Evolutionary conservation across 2,329 filamentous ascomycete species (phyloP).

Genomic region (Pseudogymnoascus sp.): DNA sequence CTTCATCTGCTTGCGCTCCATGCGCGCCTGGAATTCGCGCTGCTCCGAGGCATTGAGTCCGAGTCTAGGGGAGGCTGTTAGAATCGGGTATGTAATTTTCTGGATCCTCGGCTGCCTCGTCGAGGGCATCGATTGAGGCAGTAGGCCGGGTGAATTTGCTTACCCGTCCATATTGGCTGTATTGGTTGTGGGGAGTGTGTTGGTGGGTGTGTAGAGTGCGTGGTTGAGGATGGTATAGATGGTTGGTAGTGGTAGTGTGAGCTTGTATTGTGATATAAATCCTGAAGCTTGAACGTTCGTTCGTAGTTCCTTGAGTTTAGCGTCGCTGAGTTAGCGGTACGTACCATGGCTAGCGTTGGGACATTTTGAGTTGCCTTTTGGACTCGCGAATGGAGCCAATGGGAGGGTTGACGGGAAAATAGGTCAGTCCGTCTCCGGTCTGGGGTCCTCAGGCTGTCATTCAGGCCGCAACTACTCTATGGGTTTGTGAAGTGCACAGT

Average conservation of each 20-base stretch:
- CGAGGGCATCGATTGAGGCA: not conserved
- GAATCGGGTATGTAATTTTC: slow-evolving; percentile 2
- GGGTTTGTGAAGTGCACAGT: no score
- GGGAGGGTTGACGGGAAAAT: not conserved
- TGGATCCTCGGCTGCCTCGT: not conserved
- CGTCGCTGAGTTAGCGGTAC: not conserved
- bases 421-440: not conserved
- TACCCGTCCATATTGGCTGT: slow-evolving; percentile 37
- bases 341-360: not conserved
- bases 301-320: not conserved
- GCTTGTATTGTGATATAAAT: slow-evolving; percentile 6
- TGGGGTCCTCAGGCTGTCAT: not conserved
- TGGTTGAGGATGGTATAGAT: not conserved
- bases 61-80: slow-evolving; percentile 13
- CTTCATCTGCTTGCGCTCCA: slow-evolving; percentile 98
- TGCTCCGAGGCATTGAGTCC: slow-evolving; percentile 55
- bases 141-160: slow-evolving; percentile 10
- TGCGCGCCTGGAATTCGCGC: slow-evolving; percentile 85
- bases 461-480: not conserved
- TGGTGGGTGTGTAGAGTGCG: not conserved
- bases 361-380: not conserved
- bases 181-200: not conserved
- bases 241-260: not conserved
- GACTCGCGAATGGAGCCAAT: not conserved
- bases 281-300: slow-evolving; percentile 10